Evolutionary conservation across 2,329 filamentous ascomycete genomes (phyloP).

Genomic region (Hypoxylon sp.): DNA sequence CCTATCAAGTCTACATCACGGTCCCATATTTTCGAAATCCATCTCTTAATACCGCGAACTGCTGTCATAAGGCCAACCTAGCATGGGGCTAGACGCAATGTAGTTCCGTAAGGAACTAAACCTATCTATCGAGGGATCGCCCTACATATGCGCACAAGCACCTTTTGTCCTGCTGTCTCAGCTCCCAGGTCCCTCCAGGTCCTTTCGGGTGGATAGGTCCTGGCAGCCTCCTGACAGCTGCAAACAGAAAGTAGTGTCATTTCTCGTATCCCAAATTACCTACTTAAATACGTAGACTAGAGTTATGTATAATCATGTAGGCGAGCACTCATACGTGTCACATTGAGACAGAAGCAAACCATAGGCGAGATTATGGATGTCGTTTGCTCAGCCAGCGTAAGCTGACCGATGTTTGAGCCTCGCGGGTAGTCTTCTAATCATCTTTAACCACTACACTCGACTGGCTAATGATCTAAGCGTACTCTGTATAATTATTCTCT

Average conservation of each 20-base stretch:
- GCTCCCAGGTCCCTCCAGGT: no score
- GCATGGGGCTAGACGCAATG: no score
- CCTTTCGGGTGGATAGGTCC: no score
- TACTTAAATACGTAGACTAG: neutral
- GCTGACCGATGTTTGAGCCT: neutral
- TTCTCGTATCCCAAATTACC: neutral
- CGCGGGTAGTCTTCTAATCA: neutral
- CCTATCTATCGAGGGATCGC: no score
- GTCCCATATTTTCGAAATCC: no score
- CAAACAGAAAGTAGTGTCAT: neutral
- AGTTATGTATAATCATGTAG: neutral
- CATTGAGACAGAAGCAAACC: neutral
- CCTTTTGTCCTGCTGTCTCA: no score
- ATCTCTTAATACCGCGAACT: no score
- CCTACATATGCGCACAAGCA: no score
- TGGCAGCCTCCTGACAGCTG: no score
- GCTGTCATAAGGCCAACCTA: no score
- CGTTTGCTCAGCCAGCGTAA: neutral
- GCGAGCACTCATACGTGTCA: neutral
- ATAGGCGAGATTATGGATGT: neutral
- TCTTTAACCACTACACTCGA: neutral
- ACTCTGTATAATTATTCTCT: neutral
- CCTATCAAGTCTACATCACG: neutral
- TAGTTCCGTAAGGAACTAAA: no score
- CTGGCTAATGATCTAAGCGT: neutral